Conservation (phyloP, 2,329 filamentous ascomycete genomes). For the Triangularia setosa region DNA sequence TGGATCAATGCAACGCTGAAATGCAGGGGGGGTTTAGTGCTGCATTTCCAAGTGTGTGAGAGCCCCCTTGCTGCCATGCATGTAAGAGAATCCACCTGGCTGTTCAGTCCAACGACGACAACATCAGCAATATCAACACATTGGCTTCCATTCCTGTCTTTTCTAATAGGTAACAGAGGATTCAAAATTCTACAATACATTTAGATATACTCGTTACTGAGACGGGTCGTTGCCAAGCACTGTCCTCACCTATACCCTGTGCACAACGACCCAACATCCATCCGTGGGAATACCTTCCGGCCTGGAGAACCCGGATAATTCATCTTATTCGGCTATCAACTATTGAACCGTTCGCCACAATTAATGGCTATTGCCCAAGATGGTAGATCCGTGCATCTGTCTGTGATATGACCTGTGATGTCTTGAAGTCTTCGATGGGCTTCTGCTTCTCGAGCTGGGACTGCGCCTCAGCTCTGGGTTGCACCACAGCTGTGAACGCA, state of each 20-base stretch:
- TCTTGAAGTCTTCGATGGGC: background rate
- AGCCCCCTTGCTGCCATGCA: background rate
- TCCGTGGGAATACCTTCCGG: background rate
- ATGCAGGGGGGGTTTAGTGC: background rate
- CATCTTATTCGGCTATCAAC: background rate
- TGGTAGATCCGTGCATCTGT: background rate
- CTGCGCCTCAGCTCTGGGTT: background rate
- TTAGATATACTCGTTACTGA: background rate
- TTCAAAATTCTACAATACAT: background rate
- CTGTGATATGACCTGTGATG: background rate
- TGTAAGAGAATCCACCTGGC: background rate
- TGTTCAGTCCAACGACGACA: background rate
- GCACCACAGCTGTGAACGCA: background rate
- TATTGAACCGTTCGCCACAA: constrained; percentile 5
- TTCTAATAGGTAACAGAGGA: background rate
- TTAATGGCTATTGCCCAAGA: background rate
- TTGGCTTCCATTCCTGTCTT: background rate
- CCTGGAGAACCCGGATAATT: constrained; percentile 5
- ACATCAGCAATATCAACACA: background rate
- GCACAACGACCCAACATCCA: background rate
- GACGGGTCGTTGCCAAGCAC: background rate
- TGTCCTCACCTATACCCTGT: background rate
- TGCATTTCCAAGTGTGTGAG: background rate
- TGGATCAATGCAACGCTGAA: constrained; percentile 4
- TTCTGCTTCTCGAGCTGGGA: background rate